These are phyloP conservation scores for Phialocephala subalpina DNA, from an alignment of 2,329 filamentous ascomycete genomes.

Conservation along the genomic window DNA sequence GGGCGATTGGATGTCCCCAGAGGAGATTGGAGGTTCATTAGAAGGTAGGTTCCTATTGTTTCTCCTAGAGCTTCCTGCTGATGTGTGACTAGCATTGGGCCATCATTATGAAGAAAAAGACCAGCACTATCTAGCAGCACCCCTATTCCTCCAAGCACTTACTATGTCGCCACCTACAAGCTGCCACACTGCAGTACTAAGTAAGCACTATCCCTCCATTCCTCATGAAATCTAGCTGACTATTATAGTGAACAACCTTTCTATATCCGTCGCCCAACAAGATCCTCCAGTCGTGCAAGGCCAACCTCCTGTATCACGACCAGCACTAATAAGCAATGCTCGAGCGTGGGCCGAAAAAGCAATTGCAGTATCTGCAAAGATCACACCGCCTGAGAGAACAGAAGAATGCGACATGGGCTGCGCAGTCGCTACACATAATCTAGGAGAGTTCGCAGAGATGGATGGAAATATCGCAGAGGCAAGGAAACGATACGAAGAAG, in stretches of 20 bases:
- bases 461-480: constrained; percentile 72
- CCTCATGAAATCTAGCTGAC: constrained; percentile 18
- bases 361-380: constrained; percentile 69
- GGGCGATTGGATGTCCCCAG: constrained; percentile 73
- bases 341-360: constrained; percentile 83
- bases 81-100: constrained; percentile 65
- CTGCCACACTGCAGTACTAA: constrained; percentile 84
- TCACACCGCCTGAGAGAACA: constrained; percentile 71
- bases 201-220: constrained; percentile 51
- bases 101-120: constrained; percentile 77
- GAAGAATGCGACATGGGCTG: constrained; percentile 87
- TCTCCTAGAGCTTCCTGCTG: constrained; percentile 35
- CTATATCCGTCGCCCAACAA: constrained; percentile 71
- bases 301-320: constrained; percentile 58
- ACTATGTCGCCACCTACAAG: constrained; percentile 67
- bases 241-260: constrained; percentile 78
- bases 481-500: constrained; percentile 72
- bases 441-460: constrained; percentile 85
- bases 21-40: constrained; percentile 77
- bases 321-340: constrained; percentile 73
- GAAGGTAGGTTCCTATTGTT: constrained; percentile 58
- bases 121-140: constrained; percentile 82
- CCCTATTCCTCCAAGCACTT: constrained; percentile 86
- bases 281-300: constrained; percentile 44
- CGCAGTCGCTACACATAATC: constrained; percentile 83